Evolutionary conservation across 2,329 filamentous ascomycete genomes (phyloP).

Genomic region (Aspergillus nomiae): DNA sequence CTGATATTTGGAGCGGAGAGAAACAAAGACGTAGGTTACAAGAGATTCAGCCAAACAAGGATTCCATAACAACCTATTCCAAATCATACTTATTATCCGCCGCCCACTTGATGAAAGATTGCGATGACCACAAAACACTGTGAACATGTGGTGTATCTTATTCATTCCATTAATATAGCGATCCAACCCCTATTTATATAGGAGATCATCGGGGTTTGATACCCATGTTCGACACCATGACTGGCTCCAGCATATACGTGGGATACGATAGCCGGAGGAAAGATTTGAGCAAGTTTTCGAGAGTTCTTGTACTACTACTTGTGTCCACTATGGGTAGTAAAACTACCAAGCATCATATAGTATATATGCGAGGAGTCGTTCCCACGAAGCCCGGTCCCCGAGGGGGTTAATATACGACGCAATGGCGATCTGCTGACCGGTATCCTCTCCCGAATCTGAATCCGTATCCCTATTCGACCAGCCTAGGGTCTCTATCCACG

Average conservation of each 20-base stretch:
- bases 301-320: no score
- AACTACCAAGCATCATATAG: no score
- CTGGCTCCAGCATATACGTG: no score
- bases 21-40: rapidly evolving
- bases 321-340: no score
- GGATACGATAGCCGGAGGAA: no score
- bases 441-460: constrained; percentile 1
- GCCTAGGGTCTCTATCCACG: neutral
- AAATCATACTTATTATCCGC: neutral
- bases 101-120: neutral
- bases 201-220: no score
- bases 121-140: no score
- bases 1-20: neutral
- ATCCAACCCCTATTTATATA: no score
- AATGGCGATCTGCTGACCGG: constrained; percentile 21
- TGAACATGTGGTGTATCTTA: no score
- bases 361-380: constrained; percentile 17
- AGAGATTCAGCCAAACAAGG: neutral
- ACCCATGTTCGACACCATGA: no score
- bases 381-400: constrained; percentile 16
- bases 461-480: constrained; percentile 2
- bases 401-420: constrained; percentile 25
- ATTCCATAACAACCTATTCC: neutral
- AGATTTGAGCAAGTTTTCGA: no score
- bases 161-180: no score